phyloP scores from a whole-genome alignment of 257 asterid genomes.

The Cordia subcordata region DNA sequence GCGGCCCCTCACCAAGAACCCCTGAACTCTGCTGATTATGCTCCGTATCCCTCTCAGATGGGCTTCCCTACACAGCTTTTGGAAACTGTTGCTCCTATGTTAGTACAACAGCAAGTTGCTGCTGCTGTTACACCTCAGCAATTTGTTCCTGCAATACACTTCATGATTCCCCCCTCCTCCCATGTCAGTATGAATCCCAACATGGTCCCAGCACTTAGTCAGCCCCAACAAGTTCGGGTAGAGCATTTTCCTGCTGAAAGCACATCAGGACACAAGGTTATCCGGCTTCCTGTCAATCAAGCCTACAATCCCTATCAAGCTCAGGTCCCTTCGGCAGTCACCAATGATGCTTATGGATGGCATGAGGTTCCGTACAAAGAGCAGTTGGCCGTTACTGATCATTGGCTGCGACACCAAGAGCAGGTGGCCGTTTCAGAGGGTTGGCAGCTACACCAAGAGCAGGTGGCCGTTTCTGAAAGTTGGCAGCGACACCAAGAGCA shows the following conservation, averaged over 20 bases:
- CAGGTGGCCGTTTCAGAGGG: no score
- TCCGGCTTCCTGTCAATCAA: slow-evolving; percentile 54
- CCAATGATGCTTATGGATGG: slow-evolving; percentile 63
- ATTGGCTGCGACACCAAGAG: no score
- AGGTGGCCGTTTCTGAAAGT: no score
- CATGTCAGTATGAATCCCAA: slow-evolving; percentile 50
- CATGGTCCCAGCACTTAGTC: slow-evolving; percentile 37
- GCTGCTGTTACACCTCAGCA: slow-evolving; percentile 54
- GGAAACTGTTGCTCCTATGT: no score
- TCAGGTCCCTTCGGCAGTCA: slow-evolving; percentile 39
- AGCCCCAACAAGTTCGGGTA: slow-evolving; percentile 59
- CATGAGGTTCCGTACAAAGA: slow-evolving; percentile 55
- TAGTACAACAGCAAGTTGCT: slow-evolving; percentile 46
- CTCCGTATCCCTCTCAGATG: slow-evolving; percentile 45
- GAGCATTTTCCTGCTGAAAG: no score
- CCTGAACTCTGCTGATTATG: slow-evolving; percentile 39
- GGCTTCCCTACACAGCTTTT: slow-evolving; percentile 63
- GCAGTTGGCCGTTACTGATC: slow-evolving; percentile 31
- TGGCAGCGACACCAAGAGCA: no score
- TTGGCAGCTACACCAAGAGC: no score
- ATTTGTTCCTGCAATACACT: slow-evolving; percentile 47
- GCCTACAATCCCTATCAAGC: slow-evolving; percentile 46
- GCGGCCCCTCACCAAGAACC: slow-evolving; percentile 56
- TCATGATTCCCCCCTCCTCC: no score
- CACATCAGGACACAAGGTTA: slow-evolving; percentile 41